phyloP scores from a whole-genome alignment of 192 early-diverging fungal species.

The Entophlyctis luteolus region DNA sequence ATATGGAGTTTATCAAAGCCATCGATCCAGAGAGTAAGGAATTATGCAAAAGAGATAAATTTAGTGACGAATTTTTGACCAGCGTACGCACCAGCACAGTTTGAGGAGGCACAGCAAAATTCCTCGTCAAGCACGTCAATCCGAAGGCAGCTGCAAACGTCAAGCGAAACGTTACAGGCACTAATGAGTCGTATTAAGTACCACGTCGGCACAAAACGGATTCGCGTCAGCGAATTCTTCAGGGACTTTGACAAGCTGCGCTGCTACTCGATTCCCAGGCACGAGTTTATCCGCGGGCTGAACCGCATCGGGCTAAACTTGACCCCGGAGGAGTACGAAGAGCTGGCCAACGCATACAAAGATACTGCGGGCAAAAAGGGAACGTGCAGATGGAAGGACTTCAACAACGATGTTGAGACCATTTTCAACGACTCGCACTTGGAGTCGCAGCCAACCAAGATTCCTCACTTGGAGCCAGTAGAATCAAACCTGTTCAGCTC shows the following conservation, averaged over 20 bases:
- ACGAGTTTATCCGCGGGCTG: constrained; percentile 55
- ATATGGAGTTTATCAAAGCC: constrained; percentile 47
- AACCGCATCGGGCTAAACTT: constrained; percentile 41
- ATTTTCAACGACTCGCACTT: constrained; percentile 48
- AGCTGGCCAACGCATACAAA: constrained; percentile 39
- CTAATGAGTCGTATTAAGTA: constrained; percentile 32
- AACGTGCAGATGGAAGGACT: constrained; percentile 47
- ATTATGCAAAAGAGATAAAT: not conserved
- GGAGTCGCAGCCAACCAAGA: constrained; percentile 38
- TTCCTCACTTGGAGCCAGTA: constrained; percentile 17
- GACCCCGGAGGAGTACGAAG: constrained; percentile 34
- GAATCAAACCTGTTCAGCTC: constrained; percentile 30
- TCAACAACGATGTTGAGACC: constrained; percentile 47
- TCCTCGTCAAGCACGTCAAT: not conserved
- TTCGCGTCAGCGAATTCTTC: constrained; percentile 54
- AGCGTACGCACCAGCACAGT: too few relatives aligned
- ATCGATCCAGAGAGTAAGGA: constrained; percentile 52
- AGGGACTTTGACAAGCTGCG: constrained; percentile 55
- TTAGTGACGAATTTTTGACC: not conserved
- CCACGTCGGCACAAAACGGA: constrained; percentile 39
- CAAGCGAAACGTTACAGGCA: not conserved
- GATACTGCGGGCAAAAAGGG: constrained; percentile 25
- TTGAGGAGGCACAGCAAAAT: not conserved
- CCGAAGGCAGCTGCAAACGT: not conserved
- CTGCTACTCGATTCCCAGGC: constrained; percentile 41